A percentile compares a stretch with the other conserved stretches of the same genome.
Evolutionary conservation across 1,284 basidiomycete species (phyloP).

Genomic region (Wolfiporia cocos): DNA sequence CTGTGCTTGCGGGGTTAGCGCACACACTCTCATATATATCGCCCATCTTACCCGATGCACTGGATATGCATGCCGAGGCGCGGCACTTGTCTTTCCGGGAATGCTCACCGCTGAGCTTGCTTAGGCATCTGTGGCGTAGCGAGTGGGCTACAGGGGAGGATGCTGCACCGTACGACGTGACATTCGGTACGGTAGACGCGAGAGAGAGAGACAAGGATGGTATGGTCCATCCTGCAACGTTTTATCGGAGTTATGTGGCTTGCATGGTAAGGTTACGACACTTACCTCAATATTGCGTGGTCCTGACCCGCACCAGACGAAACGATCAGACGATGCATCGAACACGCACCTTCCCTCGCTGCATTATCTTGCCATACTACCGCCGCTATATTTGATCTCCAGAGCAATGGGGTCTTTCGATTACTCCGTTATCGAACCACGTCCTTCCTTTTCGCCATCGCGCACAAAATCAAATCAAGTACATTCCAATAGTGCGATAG

Average conservation of each 20-base stretch:
- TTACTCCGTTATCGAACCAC: slow-evolving; percentile 31
- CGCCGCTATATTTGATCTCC: slow-evolving; percentile 23
- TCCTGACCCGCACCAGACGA: not conserved
- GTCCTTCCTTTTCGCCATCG: slow-evolving; percentile 19
- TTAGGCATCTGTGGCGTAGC: slow-evolving; percentile 38
- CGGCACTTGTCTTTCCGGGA: slow-evolving; percentile 35
- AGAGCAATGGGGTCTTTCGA: slow-evolving; percentile 29
- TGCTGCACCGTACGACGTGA: slow-evolving; percentile 41
- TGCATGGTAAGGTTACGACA: slow-evolving; percentile 29
- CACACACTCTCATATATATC: slow-evolving; percentile 39
- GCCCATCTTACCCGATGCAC: slow-evolving; percentile 30
- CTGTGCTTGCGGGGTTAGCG: slow-evolving; percentile 32
- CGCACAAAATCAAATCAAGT: not conserved
- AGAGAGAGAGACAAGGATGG: slow-evolving; percentile 38
- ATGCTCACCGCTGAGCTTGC: slow-evolving; percentile 25
- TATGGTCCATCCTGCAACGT: slow-evolving; percentile 29
- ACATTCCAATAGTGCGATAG: not conserved
- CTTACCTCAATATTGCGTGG: not conserved
- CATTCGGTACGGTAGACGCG: slow-evolving; percentile 39
- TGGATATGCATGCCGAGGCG: slow-evolving; percentile 42
- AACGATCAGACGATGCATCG: not conserved
- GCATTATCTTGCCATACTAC: slow-evolving; percentile 6
- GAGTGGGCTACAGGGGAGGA: slow-evolving; percentile 45
- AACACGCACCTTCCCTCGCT: slow-evolving; percentile 1
- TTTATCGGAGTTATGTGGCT: slow-evolving; percentile 38